phyloP scores from a whole-genome alignment of 1,284 basidiomycete species.

The Boletus coffeatus region DNA sequence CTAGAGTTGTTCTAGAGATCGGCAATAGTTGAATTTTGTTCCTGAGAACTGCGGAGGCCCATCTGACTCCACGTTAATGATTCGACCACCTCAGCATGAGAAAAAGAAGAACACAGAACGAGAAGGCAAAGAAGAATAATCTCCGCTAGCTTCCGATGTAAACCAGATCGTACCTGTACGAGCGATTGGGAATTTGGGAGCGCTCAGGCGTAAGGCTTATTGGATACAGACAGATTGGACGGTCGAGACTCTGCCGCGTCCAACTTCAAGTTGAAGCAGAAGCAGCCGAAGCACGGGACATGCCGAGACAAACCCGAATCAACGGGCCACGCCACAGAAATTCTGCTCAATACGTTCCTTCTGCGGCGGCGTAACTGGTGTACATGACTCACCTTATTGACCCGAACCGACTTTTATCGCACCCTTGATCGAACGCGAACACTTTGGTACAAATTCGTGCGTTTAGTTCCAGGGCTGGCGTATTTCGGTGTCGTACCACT shows the following conservation, averaged over 20 bases:
- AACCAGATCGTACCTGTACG: not conserved
- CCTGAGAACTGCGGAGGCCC: not conserved
- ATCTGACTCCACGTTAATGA: not conserved
- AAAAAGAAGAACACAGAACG: not conserved
- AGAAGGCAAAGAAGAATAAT: not conserved
- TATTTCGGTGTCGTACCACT: not conserved
- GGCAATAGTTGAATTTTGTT: not conserved
- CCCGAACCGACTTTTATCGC: not conserved
- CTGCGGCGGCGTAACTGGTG: too few relatives aligned
- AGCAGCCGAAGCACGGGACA: too few relatives aligned
- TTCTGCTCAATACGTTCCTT: too few relatives aligned
- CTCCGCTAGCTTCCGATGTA: not conserved
- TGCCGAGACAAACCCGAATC: too few relatives aligned
- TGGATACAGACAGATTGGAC: not conserved
- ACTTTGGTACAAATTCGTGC: not conserved
- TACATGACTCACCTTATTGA: too few relatives aligned
- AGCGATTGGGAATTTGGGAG: not conserved
- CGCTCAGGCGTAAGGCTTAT: not conserved
- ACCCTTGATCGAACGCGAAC: not conserved
- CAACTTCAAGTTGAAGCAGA: too few relatives aligned
- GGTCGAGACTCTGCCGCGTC: too few relatives aligned
- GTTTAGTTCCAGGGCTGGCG: not conserved
- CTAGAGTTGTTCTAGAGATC: not conserved
- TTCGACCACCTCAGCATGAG: not conserved
- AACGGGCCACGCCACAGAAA: too few relatives aligned